Base-by-base conservation (phyloP, 2,329 filamentous ascomycete genomes). In the Biscogniauxia mediterranea region DNA sequence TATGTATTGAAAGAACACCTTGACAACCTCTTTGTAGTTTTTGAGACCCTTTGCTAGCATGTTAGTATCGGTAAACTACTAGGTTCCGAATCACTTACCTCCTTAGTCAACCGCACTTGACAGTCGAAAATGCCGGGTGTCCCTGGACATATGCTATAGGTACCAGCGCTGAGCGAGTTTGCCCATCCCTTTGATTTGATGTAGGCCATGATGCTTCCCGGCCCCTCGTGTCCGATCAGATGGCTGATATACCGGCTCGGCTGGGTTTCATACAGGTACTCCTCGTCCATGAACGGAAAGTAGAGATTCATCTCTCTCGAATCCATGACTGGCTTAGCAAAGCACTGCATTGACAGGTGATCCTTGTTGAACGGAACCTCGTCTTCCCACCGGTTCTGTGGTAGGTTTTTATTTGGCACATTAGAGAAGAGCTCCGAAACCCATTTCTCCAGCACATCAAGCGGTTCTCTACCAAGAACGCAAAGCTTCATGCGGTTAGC, bases 401-500 rank as follows among this genome's bases (percentile, higher is more conserved):
- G 79, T 17, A 97, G 81, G 66, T 93, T 81, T 78, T 97, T 94
- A 79, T 97, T 94, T 60, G 86, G 85, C 19, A 97, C 87, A 59
- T 83, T 85, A 0, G 91, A 88, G 74, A 97, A 97, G 61, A 96
- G 81, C 69, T 97, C 91, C 2, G 86, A 83, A 0, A 91, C 90
- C 93, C 93, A 97, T 58, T 84, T 80, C 75, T 97, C 89, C 59
- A 97, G 80, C 19, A 92, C 85, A 69, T 97, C 92, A 61, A 97
- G 80, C 5, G 87, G 82, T 74, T 97, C 93, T 56, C 89, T 85
- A 0, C 93, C 93, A 21, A 97, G 77, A 4, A 97, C 87, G 46
- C 93, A 92, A 55, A 97, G 81, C 81, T 96, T 97, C 91, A 97
- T 97, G 49, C 88, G 85, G 72, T 97, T 97, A 61, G 93, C 91